Evolutionary conservation across 169 alveolate genomes (phyloP), one percentile per base, ranked within the genome.

Genomic region (Cryptosporidium canis): DNA sequence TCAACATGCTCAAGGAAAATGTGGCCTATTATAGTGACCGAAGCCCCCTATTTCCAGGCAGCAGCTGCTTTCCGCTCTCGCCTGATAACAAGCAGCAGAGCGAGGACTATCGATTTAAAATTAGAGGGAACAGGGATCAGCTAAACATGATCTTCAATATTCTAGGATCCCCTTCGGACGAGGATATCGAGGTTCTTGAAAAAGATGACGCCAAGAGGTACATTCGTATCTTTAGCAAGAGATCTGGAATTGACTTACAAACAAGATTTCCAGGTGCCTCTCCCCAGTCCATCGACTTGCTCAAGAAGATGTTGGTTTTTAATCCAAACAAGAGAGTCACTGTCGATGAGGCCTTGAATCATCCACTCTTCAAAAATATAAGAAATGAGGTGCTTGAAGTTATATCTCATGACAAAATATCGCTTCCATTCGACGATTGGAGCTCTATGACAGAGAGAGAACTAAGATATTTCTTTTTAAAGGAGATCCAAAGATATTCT

Each of bases 1-100:
- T 98, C 68, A 96, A 93, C 61, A 97, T 97, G 99, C 90, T 96
- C 90, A 96, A 96, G 85, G 97, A 94, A 85, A 97, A 97, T 91
- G 96, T 95, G 9, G 95, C 97, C 16, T 96, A 97, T 65, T 96
- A 96, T 58, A 92, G 97, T 56, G 99, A 97, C 56, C 90, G 99
- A 83, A 94, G 97, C 21, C 99, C 99, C 11, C 92, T 98, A 39
- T 98, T 98, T 91, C 99, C 99, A 9, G 99, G 99, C 18, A 92
- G 96, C 37, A 95, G 97, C 43, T 97, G 99, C 91, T 97, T 96
- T 92, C 99, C 99, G 8, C 92, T 97, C 1, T 95, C 98, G 3
- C 99, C 99, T 18, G 98, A 96, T 67, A 94, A 95, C 83, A 94
- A 91, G 41, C 93, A 93, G 41, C 85, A 96, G 9, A 92, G 91